These are phyloP conservation scores for Cunninghamia lanceolata DNA, from an alignment of 75 land plant genomes.

Conservation along the genomic window DNA sequence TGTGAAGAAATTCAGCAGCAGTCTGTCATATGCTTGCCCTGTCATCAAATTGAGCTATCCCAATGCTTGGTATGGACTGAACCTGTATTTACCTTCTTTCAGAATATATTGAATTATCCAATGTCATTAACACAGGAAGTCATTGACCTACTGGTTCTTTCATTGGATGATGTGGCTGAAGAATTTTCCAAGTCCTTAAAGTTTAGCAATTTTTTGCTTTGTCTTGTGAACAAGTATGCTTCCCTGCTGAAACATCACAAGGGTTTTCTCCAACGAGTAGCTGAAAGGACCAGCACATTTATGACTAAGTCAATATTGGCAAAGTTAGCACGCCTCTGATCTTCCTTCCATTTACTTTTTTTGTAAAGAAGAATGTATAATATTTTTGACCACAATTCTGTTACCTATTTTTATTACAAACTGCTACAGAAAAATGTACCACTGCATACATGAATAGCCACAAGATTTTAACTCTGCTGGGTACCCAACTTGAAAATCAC, in stretches of 20 bases:
- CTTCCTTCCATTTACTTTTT: background rate
- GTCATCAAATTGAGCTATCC: conserved; percentile 29
- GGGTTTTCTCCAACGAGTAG: conserved; percentile 31
- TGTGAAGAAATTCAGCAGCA: conserved; percentile 13
- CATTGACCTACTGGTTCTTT: conserved; percentile 33
- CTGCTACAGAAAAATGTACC: background rate
- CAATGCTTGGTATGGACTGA: conserved; percentile 62
- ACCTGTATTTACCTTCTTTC: conserved; percentile 43
- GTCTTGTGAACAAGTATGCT: conserved; percentile 52
- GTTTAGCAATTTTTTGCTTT: conserved; percentile 66
- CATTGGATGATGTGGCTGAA: conserved; percentile 23
- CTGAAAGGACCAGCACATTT: conserved; percentile 52
- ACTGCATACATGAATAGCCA: background rate
- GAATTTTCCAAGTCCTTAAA: conserved; percentile 60
- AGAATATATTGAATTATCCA: conserved; percentile 48
- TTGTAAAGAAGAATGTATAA: background rate
- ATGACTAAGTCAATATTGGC: conserved; percentile 65
- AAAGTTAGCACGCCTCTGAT: conserved; percentile 21
- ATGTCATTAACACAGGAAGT: conserved; percentile 48
- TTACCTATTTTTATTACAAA: background rate
- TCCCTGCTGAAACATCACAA: conserved; percentile 32
- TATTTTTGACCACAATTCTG: background rate
- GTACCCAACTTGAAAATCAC: background rate
- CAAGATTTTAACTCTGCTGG: background rate
- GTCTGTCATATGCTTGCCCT: conserved; percentile 29